Evolutionary conservation across 345 rosid species (phyloP).

Genomic region (Anacardium occidentale): DNA sequence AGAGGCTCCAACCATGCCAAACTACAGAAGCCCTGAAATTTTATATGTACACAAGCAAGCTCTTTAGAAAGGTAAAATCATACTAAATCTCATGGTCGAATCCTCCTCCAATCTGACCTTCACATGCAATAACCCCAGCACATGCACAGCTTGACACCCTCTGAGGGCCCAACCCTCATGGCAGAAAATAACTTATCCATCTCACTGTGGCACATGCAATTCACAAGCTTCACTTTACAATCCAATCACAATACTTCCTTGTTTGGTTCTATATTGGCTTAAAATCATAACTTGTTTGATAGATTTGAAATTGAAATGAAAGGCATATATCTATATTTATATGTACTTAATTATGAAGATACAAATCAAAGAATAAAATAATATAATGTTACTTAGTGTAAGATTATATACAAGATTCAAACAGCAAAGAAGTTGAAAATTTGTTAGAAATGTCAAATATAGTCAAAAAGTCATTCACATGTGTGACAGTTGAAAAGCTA

Average conservation of each 20-base stretch:
- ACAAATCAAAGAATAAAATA: no score
- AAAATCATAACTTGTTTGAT: neutral
- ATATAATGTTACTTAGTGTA: no score
- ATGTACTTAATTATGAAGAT: no score
- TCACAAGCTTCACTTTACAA: neutral
- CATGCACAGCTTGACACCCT: neutral
- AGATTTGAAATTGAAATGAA: neutral
- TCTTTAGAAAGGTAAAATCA: neutral
- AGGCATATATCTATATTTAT: no score
- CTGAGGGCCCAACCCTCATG: neutral
- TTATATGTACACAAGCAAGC: neutral
- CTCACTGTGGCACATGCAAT: neutral
- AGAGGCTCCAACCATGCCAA: neutral
- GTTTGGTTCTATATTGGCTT: neutral
- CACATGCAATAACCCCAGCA: neutral
- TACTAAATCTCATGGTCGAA: neutral
- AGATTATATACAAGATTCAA: no score
- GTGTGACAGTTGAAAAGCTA: neutral
- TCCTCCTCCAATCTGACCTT: neutral
- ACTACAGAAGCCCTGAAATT: neutral
- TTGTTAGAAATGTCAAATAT: no score
- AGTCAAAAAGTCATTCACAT: neutral
- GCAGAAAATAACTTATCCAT: neutral
- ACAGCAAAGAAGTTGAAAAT: no score
- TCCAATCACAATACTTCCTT: neutral